These are phyloP conservation scores for Solanum chilense DNA, from an alignment of 257 asterid species.

Conservation along the genomic window DNA sequence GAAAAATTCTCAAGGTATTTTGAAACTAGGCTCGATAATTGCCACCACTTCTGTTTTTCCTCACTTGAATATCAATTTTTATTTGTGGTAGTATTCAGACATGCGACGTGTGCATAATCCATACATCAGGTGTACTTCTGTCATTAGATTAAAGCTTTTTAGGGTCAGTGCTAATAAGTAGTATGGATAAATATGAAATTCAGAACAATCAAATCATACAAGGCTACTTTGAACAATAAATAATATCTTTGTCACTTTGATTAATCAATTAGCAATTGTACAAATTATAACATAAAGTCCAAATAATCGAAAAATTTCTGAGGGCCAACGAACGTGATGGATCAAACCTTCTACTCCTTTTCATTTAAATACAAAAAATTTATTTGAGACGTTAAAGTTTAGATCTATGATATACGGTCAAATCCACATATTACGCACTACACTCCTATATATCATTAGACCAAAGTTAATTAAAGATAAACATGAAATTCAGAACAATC, in stretches of 20 bases:
- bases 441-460: neutral
- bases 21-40: neutral
- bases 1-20: neutral
- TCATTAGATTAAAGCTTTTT: neutral
- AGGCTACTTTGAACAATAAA: neutral
- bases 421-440: neutral
- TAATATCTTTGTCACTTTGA: neutral
- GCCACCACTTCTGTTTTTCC: neutral
- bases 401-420: fast-evolving
- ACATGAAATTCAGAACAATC: neutral
- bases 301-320: neutral
- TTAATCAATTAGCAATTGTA: neutral
- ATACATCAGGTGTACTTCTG: neutral
- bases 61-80: neutral
- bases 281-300: neutral
- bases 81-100: neutral
- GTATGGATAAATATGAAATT: neutral
- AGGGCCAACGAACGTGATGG: neutral
- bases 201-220: neutral
- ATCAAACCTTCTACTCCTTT: neutral
- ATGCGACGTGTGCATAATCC: neutral
- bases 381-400: neutral
- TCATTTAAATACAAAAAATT: neutral
- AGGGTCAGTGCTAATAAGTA: neutral
- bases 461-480: neutral